These are phyloP conservation scores for Lepidium didymum DNA, from an alignment of 345 rosid species.

Conservation along the genomic window DNA sequence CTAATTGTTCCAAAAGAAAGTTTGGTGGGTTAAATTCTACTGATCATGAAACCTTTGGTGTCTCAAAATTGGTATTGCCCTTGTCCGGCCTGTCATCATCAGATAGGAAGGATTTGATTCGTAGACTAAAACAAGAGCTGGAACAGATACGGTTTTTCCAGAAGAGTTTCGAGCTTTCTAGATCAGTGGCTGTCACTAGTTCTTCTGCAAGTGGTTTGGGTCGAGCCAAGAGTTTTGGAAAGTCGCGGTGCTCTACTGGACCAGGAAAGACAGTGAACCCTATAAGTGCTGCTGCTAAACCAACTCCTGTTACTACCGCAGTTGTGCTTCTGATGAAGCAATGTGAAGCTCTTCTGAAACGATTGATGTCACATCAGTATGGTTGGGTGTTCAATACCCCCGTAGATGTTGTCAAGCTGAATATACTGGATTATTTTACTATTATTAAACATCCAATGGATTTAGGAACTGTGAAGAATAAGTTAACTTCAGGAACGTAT, in stretches of 20 bases:
- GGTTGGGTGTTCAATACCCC: constrained; percentile 70
- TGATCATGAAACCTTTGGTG: constrained; percentile 30
- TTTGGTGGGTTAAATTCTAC: constrained; percentile 39
- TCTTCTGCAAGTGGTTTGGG: constrained; percentile 49
- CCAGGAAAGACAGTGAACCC: constrained; percentile 37
- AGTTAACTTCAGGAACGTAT: constrained; percentile 49
- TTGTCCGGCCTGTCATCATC: constrained; percentile 47
- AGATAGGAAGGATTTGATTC: constrained; percentile 53
- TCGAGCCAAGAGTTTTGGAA: constrained; percentile 22
- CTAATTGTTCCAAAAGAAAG: constrained; percentile 51
- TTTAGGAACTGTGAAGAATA: constrained; percentile 74
- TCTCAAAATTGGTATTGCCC: constrained; percentile 47
- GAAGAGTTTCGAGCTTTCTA: constrained; percentile 37
- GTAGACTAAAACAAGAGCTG: constrained; percentile 53
- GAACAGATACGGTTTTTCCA: constrained; percentile 47
- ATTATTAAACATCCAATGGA: constrained; percentile 86
- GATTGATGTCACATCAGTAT: constrained; percentile 60
- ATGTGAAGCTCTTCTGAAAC: constrained; percentile 49
- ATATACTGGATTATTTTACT: constrained; percentile 67
- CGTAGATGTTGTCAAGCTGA: constrained; percentile 70
- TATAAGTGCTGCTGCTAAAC: constrained; percentile 6
- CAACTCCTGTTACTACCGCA: constrained; percentile 25
- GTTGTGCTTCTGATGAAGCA: constrained; percentile 53
- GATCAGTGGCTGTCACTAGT: constrained; percentile 25
- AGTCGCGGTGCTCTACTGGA: constrained; percentile 51